Conservation (phyloP, 202 grass and related monocot genomes). For the Cymbopogon flexuosus region DNA sequence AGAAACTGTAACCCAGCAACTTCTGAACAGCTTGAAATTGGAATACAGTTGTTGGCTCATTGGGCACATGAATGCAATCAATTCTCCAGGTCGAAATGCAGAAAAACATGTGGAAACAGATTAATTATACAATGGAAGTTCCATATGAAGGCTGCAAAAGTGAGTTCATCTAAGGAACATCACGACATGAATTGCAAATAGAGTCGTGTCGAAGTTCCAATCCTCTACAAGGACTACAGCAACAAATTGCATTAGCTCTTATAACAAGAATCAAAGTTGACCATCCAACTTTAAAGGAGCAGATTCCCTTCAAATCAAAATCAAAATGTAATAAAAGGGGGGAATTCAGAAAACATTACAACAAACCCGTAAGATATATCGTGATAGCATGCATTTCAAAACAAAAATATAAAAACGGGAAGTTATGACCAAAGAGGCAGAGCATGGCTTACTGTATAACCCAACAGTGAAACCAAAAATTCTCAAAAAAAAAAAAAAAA, state of each 20-base stretch:
- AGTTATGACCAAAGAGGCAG: background rate
- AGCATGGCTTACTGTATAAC: background rate
- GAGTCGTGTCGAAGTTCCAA: background rate
- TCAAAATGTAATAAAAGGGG: background rate
- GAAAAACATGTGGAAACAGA: conserved; percentile 15
- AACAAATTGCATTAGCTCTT: conserved; percentile 1
- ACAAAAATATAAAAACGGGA: background rate
- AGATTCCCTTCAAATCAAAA: background rate
- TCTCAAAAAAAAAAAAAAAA: no score
- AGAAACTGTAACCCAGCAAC: conserved; percentile 14
- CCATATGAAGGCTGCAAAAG: conserved; percentile 14
- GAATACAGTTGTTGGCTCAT: background rate
- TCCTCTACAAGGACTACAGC: background rate
- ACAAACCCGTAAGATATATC: background rate
- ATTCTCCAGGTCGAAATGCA: background rate
- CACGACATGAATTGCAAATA: conserved; percentile 4
- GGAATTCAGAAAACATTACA: background rate
- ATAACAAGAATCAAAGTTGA: conserved; percentile 15
- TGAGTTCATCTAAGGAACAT: conserved; percentile 2
- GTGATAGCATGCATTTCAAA: background rate
- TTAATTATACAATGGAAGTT: background rate
- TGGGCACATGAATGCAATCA: background rate
- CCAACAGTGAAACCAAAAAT: background rate
- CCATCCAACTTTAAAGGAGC: background rate
- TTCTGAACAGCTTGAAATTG: conserved; percentile 8